Evolutionary conservation across 1,139 yeast genomes (phyloP).

Genomic region (Taphrina deformans): DNA sequence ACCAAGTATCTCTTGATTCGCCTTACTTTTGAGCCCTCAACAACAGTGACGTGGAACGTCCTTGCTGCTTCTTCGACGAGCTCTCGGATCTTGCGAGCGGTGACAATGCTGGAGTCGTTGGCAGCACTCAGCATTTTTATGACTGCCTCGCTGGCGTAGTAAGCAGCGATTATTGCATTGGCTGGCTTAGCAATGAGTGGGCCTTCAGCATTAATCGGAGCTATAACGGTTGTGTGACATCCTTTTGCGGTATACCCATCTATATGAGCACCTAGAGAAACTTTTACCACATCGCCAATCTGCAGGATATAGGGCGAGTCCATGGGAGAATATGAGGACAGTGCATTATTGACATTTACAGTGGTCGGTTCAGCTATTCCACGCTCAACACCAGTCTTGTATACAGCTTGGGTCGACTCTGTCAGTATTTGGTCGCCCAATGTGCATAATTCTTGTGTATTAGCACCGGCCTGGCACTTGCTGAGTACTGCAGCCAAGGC

Average conservation of each 20-base stretch:
- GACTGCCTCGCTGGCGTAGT: conserved; percentile 82
- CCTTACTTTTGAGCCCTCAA: conserved; percentile 90
- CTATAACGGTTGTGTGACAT: conserved; percentile 79
- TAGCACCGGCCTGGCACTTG: conserved; percentile 28
- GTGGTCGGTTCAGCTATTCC: conserved; percentile 92
- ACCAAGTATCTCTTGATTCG: conserved; percentile 89
- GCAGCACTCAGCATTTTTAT: conserved; percentile 68
- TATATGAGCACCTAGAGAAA: conserved; percentile 63
- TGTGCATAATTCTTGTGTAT: conserved; percentile 22
- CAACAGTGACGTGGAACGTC: conserved; percentile 75
- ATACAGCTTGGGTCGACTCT: conserved; percentile 25
- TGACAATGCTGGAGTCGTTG: conserved; percentile 49
- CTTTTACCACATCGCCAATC: conserved; percentile 82
- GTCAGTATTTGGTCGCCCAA: conserved; percentile 30
- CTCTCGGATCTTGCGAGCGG: conserved; percentile 67
- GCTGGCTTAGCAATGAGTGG: conserved; percentile 84
- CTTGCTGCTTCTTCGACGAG: conserved; percentile 80
- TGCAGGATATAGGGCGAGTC: conserved; percentile 57
- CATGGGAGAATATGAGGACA: conserved; percentile 83
- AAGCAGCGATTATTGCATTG: conserved; percentile 85
- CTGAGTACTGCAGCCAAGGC: conserved; percentile 23
- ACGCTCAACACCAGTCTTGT: conserved; percentile 49
- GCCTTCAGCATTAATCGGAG: conserved; percentile 51
- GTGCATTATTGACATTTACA: conserved; percentile 77
- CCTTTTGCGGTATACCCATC: conserved; percentile 91